Evolutionary conservation across 495 filamentous ascomycete genomes (phyloP), one percentile per base, ranked within the genome.

Genomic region (Hypoxylon subgilvum): DNA sequence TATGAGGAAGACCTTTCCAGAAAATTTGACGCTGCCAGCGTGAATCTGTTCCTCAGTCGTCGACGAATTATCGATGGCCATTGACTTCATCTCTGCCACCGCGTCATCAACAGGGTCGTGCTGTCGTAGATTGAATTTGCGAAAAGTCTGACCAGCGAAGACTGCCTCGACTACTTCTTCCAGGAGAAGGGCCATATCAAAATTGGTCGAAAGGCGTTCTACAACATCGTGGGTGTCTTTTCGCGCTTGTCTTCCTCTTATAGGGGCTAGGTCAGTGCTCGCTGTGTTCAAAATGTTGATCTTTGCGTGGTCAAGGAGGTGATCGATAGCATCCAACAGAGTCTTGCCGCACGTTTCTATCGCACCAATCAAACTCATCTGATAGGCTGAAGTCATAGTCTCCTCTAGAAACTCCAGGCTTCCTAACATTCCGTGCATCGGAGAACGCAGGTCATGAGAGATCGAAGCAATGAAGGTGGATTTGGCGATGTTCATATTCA

Each of bases 361-460:
- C 5, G 88, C 91, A 42, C 88, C 80, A 1, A 91, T 76, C 34
- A 90, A 77, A n/a, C 82, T 85, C 21, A 74, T 72, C 65, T 90
- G 86, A 53, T 77, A 73, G 4, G 70, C 66, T 28, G 82, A 73
- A 3, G 85, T 72, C 13, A 73, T 56, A 0, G 78, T 83, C 8
- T 82, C 79, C 18, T 82, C 75, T 5, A 92, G 63, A 50, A 95
- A 86, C 64, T 94, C 89, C 1, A 84, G 84, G 36, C 83, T 86
- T 0, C 86, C 87, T 2, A 91, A 67, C 36, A 91, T 89, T 0
- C 89, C 89, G 58, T 92, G 88, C 5, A 95, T 71, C 1, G 90
- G 90, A 13, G 84, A 88, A 4, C 90, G 81, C 12, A 94, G 75
- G 65, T 95, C 90, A 65, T 95, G 90, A 23, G 84, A 88, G 19